phyloP scores from a whole-genome alignment of 306 rosid genomes.

The Fagus crenata region DNA sequence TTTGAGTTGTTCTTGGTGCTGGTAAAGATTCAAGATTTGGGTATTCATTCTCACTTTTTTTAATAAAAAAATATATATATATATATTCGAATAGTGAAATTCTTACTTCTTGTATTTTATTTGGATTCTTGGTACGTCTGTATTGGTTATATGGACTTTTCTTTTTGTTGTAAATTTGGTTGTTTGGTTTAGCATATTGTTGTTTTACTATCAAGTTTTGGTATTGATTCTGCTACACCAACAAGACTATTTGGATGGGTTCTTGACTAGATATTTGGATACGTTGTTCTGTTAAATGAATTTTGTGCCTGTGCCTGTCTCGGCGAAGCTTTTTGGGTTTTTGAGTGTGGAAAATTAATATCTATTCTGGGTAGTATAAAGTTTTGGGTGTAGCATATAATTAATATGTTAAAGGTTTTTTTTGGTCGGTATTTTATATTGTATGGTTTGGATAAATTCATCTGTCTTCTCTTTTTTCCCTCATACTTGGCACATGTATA shows the following conservation, averaged over 20 bases:
- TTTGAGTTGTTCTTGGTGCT: conserved; percentile 7
- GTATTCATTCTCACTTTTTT: neutral
- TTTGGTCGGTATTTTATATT: neutral
- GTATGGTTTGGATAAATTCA: neutral
- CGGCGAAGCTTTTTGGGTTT: neutral
- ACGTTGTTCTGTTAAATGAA: neutral
- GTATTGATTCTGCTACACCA: neutral
- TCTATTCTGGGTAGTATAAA: neutral
- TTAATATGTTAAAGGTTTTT: neutral
- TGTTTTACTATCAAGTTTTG: neutral
- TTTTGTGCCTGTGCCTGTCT: neutral
- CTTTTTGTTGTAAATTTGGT: neutral
- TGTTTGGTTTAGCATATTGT: neutral
- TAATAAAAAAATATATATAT: neutral
- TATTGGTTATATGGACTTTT: neutral
- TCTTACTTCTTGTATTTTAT: neutral
- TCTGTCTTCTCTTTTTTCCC: neutral
- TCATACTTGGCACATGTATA: too few relatives aligned
- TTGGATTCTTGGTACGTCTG: neutral
- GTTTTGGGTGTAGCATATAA: neutral
- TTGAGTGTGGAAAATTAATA: neutral
- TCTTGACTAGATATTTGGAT: neutral
- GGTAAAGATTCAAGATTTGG: conserved; percentile 4
- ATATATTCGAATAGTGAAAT: neutral
- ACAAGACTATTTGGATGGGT: neutral